Evolutionary conservation across 208 protist species (phyloP).

Genomic region (Plasmodiophora brassicae): DNA sequence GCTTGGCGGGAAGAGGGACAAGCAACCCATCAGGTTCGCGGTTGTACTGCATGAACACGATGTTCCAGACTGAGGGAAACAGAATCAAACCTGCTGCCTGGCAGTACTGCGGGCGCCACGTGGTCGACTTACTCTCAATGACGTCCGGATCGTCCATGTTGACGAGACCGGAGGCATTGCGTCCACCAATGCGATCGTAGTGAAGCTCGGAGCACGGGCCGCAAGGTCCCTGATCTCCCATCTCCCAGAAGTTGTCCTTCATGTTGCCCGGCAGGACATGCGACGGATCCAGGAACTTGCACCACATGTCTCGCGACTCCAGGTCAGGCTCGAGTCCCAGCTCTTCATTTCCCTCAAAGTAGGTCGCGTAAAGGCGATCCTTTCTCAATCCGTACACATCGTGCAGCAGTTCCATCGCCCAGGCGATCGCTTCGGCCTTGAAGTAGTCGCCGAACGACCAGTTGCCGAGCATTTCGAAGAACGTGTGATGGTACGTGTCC

Average conservation of each 20-base stretch:
- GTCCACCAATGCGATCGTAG: conserved; percentile 92
- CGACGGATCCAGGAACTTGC: conserved; percentile 22
- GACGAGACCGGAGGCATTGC: conserved; percentile 87
- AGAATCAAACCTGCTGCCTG: background rate
- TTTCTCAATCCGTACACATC: conserved; percentile 77
- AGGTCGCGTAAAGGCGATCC: conserved; percentile 94
- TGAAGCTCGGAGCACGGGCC: conserved; percentile 97
- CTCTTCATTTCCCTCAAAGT: conserved; percentile 81
- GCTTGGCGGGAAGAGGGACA: conserved; percentile 59
- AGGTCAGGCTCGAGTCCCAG: conserved; percentile 77
- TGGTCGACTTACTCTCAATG: conserved; percentile 68
- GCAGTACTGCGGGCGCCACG: background rate
- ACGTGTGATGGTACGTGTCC: conserved; percentile 98
- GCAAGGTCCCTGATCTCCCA: conserved; percentile 94
- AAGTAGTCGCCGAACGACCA: conserved; percentile 99
- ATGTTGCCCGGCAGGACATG: conserved; percentile 46
- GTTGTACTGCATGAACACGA: conserved; percentile 99
- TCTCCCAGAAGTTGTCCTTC: conserved; percentile 99
- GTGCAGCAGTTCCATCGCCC: conserved; percentile 93
- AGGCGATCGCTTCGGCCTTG: conserved; percentile 92
- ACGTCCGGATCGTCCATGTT: conserved; percentile 97
- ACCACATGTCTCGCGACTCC: conserved; percentile 68
- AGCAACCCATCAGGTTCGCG: conserved; percentile 73
- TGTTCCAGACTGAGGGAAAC: conserved; percentile 84
- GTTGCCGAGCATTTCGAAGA: conserved; percentile 99